Conservation (phyloP, 1,139 yeast species). For the Protomyces lactucae-debilis region DNA sequence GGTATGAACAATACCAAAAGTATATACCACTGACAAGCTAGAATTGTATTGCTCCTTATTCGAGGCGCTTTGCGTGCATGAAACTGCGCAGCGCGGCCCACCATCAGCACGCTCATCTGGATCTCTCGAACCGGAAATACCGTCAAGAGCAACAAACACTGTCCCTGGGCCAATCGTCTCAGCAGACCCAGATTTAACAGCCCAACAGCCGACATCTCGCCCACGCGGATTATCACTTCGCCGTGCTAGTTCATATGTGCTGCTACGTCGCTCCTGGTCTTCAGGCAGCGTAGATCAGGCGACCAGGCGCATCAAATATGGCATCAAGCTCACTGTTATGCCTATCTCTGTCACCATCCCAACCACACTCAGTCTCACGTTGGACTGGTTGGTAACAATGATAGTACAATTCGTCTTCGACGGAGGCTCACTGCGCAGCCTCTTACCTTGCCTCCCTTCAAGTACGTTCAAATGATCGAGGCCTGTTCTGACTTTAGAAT, state of each 20-base stretch:
- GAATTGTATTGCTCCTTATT: too few species aligned
- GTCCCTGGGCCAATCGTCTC: too few species aligned
- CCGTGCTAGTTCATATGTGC: background rate
- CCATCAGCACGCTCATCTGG: background rate
- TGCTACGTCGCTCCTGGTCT: background rate
- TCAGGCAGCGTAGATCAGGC: conserved; percentile 29
- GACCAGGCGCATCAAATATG: background rate
- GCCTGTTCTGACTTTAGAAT: conserved; percentile 29
- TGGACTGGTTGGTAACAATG: background rate
- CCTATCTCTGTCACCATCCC: background rate
- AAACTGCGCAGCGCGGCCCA: background rate
- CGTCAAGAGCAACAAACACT: too few species aligned
- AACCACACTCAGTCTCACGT: background rate
- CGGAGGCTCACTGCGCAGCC: background rate
- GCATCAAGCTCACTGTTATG: background rate
- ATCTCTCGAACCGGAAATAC: too few species aligned
- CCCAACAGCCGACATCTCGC: conserved; percentile 3
- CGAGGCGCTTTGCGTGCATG: too few species aligned
- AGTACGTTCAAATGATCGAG: background rate
- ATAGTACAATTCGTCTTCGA: background rate
- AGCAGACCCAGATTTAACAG: too few species aligned
- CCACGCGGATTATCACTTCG: conserved; percentile 9
- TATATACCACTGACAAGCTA: too few species aligned
- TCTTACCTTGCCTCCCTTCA: background rate
- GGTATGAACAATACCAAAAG: background rate